Conservation (phyloP, 2,329 filamentous ascomycete species). For the Aureobasidium vineae region DNA sequence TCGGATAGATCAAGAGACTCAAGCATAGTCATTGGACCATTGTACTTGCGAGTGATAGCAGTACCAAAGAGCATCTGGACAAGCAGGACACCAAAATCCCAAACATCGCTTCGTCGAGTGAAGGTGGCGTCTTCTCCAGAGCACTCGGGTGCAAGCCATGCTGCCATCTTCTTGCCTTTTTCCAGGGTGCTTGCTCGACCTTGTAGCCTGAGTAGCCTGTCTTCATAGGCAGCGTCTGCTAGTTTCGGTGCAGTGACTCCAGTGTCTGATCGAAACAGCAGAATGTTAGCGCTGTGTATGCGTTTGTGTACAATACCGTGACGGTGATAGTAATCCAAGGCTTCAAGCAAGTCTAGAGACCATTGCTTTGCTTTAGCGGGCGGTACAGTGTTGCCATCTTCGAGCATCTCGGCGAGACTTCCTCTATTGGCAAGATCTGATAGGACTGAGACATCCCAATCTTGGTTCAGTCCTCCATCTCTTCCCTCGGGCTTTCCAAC, state of each 20-base stretch:
- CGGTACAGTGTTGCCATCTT: slow-evolving; percentile 64
- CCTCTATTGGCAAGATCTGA: slow-evolving; percentile 77
- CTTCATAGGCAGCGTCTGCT: slow-evolving; percentile 69
- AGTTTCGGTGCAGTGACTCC: slow-evolving; percentile 69
- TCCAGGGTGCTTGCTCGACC: slow-evolving; percentile 6
- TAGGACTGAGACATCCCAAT: slow-evolving; percentile 73
- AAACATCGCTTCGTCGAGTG: slow-evolving; percentile 82
- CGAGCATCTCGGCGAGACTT: slow-evolving; percentile 76
- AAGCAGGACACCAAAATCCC: slow-evolving; percentile 90
- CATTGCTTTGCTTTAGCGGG: slow-evolving; percentile 77
- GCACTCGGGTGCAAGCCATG: slow-evolving; percentile 32
- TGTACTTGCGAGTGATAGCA: slow-evolving; percentile 71
- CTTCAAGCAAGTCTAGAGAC: slow-evolving; percentile 90
- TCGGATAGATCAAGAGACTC: slow-evolving; percentile 69
- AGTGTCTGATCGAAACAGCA: slow-evolving; percentile 67
- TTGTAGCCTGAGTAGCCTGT: slow-evolving; percentile 26
- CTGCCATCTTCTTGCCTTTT: slow-evolving; percentile 44
- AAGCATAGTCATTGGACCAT: slow-evolving; percentile 72
- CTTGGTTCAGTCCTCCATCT: slow-evolving; percentile 28
- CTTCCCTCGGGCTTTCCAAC: slow-evolving; percentile 47
- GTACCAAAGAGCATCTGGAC: slow-evolving; percentile 92
- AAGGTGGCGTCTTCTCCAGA: slow-evolving; percentile 45
- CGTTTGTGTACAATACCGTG: slow-evolving; percentile 75
- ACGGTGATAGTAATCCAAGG: slow-evolving; percentile 80
- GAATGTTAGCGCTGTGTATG: slow-evolving; percentile 75